Evolutionary conservation across 164 flowering plant genomes (phyloP).

Genomic region (Dillenia turbinata): DNA sequence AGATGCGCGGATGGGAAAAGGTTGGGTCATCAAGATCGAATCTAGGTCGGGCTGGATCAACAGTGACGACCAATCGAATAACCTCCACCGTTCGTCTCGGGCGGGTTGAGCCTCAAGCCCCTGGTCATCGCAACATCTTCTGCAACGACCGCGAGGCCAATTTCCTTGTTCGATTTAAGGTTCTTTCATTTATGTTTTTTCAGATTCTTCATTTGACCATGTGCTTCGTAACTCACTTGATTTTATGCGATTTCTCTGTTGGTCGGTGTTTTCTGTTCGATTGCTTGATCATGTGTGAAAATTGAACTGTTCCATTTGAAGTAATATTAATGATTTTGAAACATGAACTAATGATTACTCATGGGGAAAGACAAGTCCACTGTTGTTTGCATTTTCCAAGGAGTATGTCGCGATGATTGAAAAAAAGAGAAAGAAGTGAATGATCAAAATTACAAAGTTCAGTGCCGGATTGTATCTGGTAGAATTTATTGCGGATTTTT

Average conservation of each 20-base stretch:
- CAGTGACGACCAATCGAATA: conserved; percentile 10
- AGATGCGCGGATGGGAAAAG: conserved; percentile 45
- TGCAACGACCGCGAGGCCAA: conserved; percentile 90
- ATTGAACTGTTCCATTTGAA: not conserved
- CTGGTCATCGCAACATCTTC: conserved; percentile 68
- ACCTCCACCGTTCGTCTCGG: conserved; percentile 62
- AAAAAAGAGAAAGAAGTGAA: too few relatives aligned
- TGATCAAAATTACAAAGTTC: too few relatives aligned
- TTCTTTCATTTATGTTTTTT: conserved; percentile 9
- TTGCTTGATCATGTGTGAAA: not conserved
- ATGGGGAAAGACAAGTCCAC: too few relatives aligned
- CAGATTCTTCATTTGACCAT: too few relatives aligned
- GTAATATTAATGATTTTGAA: not conserved
- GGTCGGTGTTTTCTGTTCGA: not conserved
- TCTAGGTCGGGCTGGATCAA: conserved; percentile 6
- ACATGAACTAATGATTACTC: too few relatives aligned
- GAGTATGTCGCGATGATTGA: too few relatives aligned
- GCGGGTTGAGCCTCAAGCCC: conserved; percentile 84
- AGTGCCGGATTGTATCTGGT: too few relatives aligned
- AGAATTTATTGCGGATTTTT: too few relatives aligned
- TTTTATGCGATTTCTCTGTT: not conserved
- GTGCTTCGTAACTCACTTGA: too few relatives aligned
- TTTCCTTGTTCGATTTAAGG: conserved; percentile 64
- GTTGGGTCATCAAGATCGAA: conserved; percentile 28
- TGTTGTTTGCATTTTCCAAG: too few relatives aligned